Evolutionary conservation across 1,284 basidiomycete species (phyloP).

Genomic region (Boletellus sp.): DNA sequence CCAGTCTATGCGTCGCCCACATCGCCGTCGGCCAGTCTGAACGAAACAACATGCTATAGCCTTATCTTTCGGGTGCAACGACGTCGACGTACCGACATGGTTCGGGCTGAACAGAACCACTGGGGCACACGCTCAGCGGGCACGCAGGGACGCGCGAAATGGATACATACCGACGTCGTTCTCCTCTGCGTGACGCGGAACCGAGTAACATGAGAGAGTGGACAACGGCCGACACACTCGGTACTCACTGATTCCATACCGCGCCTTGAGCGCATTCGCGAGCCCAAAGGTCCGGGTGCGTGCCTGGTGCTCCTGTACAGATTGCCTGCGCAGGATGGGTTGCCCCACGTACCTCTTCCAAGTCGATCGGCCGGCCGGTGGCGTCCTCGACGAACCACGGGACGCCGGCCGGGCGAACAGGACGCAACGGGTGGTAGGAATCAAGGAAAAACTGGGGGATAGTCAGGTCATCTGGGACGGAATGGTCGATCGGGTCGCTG

Average conservation of each 20-base stretch:
- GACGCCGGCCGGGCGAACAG: constrained; percentile 38
- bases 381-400: constrained; percentile 69
- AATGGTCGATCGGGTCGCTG: constrained; percentile 40
- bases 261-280: constrained; percentile 56
- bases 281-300: constrained; percentile 52
- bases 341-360: constrained; percentile 45
- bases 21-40: constrained; percentile 67
- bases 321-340: not conserved
- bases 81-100: constrained; percentile 51
- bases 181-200: constrained; percentile 19
- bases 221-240: too few species aligned
- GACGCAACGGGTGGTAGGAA: constrained; percentile 45
- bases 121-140: constrained; percentile 25
- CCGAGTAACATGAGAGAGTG: not conserved
- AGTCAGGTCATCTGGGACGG: constrained; percentile 67
- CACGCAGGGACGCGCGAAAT: not conserved
- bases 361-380: constrained; percentile 46
- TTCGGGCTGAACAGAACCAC: constrained; percentile 70
- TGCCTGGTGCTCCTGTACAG: constrained; percentile 32
- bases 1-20: constrained; percentile 70
- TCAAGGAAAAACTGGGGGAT: constrained; percentile 75
- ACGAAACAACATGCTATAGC: not conserved
- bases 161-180: constrained; percentile 47
- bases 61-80: not conserved
- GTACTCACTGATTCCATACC: constrained; percentile 56